Evolutionary conservation across 2,329 filamentous ascomycete genomes (phyloP), one percentile per base, ranked within the genome.

Genomic region (Zymoseptoria tritici): DNA sequence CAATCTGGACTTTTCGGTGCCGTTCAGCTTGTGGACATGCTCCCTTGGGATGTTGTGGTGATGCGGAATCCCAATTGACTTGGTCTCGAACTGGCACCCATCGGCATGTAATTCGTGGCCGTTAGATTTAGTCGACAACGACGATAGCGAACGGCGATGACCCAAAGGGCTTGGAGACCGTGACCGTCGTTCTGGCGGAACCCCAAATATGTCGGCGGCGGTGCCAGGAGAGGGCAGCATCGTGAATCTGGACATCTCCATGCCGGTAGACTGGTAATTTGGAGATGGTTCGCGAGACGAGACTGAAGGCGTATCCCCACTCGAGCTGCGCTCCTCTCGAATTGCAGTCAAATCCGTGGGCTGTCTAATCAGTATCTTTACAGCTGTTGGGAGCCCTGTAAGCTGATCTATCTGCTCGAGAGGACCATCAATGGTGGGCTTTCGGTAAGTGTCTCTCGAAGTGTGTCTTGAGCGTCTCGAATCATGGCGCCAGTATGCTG

Each of bases 21-120:
- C 60, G 36, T 60, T 62, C 21, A 71, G 62, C 8, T 59, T 58
- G 57, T 71, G 69, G 3, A 72, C 70, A 26, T 71, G 60, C n/a
- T 66, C 59, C 21, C 57, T 55, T 5, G 66, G 66, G 1, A 72
- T 63, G 49, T 65, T 58, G 0, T 59, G 57, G 55, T 65, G 62
- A 26, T 66, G 61, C 9, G 66, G 62, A 19, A 56, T 36, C 9
- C 63, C 62, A 11, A 69, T 56, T 21, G 60, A 61, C 52, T 71
- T 69, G 29, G 66, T 65, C 36, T 56, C 55, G 56, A 71, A 69
- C 22, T 61, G 57, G 36, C 59, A 60, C 19, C 59, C 62, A 46
- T 64, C 59, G 19, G 55, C 20, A 11, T 50, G 42, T n/a, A 57
- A 52, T 26, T 62, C 36, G 20, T 31, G 42, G 54, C 29, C 22